phyloP scores from a whole-genome alignment of 2,329 filamentous ascomycete species.

The Cercospora canescens region DNA sequence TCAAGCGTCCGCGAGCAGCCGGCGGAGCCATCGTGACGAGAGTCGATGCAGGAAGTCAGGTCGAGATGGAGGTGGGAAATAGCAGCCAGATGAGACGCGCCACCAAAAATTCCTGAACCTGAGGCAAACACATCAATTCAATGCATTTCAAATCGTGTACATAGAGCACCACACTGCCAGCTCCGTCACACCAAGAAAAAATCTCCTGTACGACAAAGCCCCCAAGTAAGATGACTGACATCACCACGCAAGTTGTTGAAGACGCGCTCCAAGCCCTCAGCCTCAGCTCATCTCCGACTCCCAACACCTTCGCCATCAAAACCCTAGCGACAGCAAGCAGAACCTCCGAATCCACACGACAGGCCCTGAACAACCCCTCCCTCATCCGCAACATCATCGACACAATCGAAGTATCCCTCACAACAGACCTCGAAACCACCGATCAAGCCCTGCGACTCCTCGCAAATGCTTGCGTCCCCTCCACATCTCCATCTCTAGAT shows the following conservation, averaged over 20 bases:
- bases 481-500: background rate
- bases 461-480: constrained; percentile 32
- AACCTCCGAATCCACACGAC: constrained; percentile 15
- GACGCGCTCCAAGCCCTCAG: background rate
- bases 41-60: background rate
- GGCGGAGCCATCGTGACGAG: background rate
- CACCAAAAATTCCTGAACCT: background rate
- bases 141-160: background rate
- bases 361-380: constrained; percentile 16
- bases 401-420: constrained; percentile 13
- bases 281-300: background rate
- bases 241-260: background rate
- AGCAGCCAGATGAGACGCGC: background rate
- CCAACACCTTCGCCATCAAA: constrained; percentile 7
- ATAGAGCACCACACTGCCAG: background rate
- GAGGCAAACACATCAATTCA: background rate
- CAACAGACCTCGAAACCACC: constrained; percentile 10
- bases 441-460: constrained; percentile 31
- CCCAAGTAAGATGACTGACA: background rate
- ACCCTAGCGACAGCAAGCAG: constrained; percentile 26
- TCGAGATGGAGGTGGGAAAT: background rate
- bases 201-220: background rate
- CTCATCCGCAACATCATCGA: constrained; percentile 18
- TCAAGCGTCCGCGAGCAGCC: background rate
- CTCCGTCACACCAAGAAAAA: background rate